phyloP scores from a whole-genome alignment of 2,329 filamentous ascomycete genomes.

The Colletotrichum musicola region DNA sequence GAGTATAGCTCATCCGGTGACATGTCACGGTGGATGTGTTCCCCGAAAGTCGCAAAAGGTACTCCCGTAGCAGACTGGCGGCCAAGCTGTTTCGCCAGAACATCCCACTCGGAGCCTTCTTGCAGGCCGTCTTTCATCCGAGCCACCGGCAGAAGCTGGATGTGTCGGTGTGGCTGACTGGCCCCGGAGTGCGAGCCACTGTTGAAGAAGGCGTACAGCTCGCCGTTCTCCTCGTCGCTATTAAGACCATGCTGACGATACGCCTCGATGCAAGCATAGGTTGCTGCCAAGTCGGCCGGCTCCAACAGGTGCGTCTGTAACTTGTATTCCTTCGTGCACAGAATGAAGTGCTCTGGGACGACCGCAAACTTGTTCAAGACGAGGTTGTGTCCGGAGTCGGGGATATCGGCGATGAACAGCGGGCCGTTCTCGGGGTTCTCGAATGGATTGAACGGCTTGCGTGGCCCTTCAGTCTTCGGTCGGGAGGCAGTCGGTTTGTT shows the following conservation, averaged over 20 bases:
- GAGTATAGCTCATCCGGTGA: conserved; percentile 52
- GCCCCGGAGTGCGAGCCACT: conserved; percentile 76
- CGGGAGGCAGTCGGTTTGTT: conserved; percentile 71
- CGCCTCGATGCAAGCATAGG: conserved; percentile 71
- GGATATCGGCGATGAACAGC: conserved; percentile 65
- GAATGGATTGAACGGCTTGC: conserved; percentile 72
- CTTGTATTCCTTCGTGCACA: conserved; percentile 74
- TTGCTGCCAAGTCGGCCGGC: conserved; percentile 69
- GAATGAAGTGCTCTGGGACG: conserved; percentile 78
- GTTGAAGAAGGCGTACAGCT: conserved; percentile 78
- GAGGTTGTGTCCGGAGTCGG: conserved; percentile 67
- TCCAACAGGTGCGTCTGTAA: conserved; percentile 75
- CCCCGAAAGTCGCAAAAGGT: conserved; percentile 61
- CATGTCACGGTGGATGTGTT: conserved; percentile 51
- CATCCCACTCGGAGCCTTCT: conserved; percentile 56
- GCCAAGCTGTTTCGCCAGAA: conserved; percentile 59
- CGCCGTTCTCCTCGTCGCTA: conserved; percentile 41
- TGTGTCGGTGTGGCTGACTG: conserved; percentile 78
- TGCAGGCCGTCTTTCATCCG: conserved; percentile 69
- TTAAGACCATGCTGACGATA: conserved; percentile 55
- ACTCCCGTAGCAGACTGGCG: conserved; percentile 39
- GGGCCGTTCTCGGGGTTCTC: conserved; percentile 67
- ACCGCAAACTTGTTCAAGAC: conserved; percentile 83
- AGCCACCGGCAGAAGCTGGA: conserved; percentile 77
- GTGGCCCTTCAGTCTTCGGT: conserved; percentile 50